Evolutionary conservation across 805 yeast genomes (phyloP).

Genomic region (Alloascoidea hylecoeti): DNA sequence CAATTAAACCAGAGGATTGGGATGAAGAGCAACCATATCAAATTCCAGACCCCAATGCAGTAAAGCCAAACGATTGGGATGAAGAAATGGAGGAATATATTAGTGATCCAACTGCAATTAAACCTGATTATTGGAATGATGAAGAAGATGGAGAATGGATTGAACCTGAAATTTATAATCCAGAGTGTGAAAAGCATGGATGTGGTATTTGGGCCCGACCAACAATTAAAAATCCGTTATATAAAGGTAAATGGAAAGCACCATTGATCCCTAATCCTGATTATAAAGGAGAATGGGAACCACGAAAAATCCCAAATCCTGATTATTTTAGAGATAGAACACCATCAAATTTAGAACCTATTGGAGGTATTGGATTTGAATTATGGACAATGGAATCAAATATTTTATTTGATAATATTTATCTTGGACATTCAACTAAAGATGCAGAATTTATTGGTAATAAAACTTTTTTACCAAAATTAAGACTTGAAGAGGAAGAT

Average conservation of each 20-base stretch:
- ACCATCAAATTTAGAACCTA: constrained; percentile 49
- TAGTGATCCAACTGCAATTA: constrained; percentile 49
- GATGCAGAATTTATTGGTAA: constrained; percentile 85
- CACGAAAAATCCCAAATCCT: constrained; percentile 59
- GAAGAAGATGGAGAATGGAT: constrained; percentile 82
- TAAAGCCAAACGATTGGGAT: constrained; percentile 71
- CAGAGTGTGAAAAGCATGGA: constrained; percentile 51
- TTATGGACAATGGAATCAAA: constrained; percentile 76
- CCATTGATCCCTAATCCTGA: constrained; percentile 61
- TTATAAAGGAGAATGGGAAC: constrained; percentile 70
- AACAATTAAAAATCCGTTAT: constrained; percentile 48
- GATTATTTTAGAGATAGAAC: constrained; percentile 39
- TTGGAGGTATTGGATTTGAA: constrained; percentile 80
- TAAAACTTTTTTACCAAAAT: constrained; percentile 46
- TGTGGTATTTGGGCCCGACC: constrained; percentile 80
- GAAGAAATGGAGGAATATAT: constrained; percentile 45
- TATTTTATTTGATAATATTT: constrained; percentile 69
- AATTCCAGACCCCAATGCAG: constrained; percentile 55
- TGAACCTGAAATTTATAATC: constrained; percentile 59
- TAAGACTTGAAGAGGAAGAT: constrained; percentile 20
- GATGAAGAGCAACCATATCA: constrained; percentile 53
- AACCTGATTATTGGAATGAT: constrained; percentile 79
- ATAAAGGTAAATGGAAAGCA: constrained; percentile 67
- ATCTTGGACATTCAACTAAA: constrained; percentile 67
- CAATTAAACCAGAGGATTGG: constrained; percentile 72